Base-by-base conservation (phyloP, 768 basidiomycete species). In the Mycena galopus region DNA sequence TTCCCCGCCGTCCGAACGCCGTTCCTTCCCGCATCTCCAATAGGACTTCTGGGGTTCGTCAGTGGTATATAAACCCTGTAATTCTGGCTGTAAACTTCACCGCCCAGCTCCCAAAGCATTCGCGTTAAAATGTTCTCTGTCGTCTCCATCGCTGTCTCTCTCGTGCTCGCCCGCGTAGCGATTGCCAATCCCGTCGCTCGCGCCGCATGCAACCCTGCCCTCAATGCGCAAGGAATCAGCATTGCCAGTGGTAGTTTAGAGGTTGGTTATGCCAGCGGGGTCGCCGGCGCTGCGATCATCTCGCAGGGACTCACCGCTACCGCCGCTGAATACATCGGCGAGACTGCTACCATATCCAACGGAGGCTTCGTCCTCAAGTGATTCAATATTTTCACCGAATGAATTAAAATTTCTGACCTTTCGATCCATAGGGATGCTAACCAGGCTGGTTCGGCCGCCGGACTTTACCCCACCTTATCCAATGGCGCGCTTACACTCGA, bases 211-310 rank as follows among this genome's bases (percentile, higher is more conserved):
- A 73, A 73, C 42, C 72, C 72, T 2, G 25, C 25, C 17, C 44
- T 73, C 25, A 67, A 56, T 8, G 67, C 67, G 5, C 17, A 1
- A 8, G 72, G 67, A 17, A 55, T 73, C 61, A 69, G 44, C 50
- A 68, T 73, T 25, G 72, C 35, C 35, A 69, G 72, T 30, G 72
- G 72, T 21, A 65, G 4, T 19, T 53, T 73, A 10, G 67, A 65
- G 29, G 4, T 73, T 16, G 72, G 72, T 19, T 73, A 69, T 33
- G 14, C 67, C 6, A 55, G 67, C 58, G 65, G 63, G 25, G 58
- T 65, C 8, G 62, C 72, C 2, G 67, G 67, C 33, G 72, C 67
- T 3, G 5, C 67, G 19, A 55, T 69, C 32, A 61, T 73, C 58
- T 65, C 72, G 12, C 62, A 69, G 51, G 37, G 35, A 12, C 57